Base-by-base conservation (phyloP, 495 filamentous ascomycete species). In the Neurospora pannonica region DNA sequence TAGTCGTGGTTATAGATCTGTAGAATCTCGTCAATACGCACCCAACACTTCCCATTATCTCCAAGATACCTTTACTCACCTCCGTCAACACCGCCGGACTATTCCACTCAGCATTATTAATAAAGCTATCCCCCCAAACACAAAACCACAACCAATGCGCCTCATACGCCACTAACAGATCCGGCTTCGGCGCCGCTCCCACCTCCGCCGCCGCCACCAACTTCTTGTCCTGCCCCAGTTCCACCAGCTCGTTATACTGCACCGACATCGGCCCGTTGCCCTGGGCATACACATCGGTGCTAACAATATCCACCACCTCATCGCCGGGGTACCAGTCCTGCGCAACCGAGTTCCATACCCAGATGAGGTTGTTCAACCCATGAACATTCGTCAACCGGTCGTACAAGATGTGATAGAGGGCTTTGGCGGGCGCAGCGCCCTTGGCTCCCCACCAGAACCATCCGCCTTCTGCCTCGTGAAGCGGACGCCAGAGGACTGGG, bases 381-480 rank as follows among this genome's bases (percentile, higher is more conserved):
- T 87, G 85, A 71, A 82, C 71, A 42, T 79, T 81, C 2, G 82
- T 84, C 42, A 85, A 74, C 2, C 85, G 77, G 46, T 87, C 80
- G 71, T 86, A 86, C 38, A 87, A 9, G 0, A 87, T 70, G 2
- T 69, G 48, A 42, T 76, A 87, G 2, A 87, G 79, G 71, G 83
- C 74, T 78, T 86, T 87, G 75, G 76, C 78, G 28, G 85, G 77
- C 71, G 78, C 85, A 37, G 85, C 70, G 0, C 85, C 85, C 76
- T 85, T 82, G 8, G 85, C 85, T 17, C 85, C 85, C 85, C 85
- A 87, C 85, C 85, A 87, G 79, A 87, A 87, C 85, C 85, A 87
- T 2, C 71, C 81, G 4, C 85, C 85, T 70, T 87, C 85, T 17
- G 85, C 85, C 71, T 87, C 85, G 78, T 87, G 85, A 2, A 87